phyloP scores from a whole-genome alignment of 2,329 filamentous ascomycete species.

The Geosmithia morbida region DNA sequence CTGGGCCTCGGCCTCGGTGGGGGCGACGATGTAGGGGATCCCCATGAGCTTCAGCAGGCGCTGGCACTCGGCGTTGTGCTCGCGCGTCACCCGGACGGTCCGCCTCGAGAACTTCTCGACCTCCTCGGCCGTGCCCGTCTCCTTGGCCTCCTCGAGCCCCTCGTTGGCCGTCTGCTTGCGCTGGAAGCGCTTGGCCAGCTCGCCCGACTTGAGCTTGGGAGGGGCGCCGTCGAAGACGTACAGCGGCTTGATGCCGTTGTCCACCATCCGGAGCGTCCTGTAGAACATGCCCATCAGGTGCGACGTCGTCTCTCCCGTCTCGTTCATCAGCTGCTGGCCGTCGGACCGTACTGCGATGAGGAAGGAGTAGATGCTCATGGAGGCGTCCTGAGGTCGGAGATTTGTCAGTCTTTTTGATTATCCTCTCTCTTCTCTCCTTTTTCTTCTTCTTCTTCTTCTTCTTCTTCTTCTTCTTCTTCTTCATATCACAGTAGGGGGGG shows the following conservation, averaged over 20 bases:
- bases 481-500: no score
- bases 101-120: constrained; percentile 92
- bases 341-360: constrained; percentile 94
- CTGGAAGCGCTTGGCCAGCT: constrained; percentile 90
- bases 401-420: no score
- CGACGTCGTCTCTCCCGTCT: constrained; percentile 90
- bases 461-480: neutral
- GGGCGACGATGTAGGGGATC: constrained; percentile 85
- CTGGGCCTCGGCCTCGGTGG: constrained; percentile 94
- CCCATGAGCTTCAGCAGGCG: constrained; percentile 87
- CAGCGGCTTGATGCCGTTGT: constrained; percentile 96
- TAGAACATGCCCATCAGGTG: constrained; percentile 99
- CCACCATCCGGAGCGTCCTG: constrained; percentile 91
- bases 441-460: no score
- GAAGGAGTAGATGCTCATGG: constrained; percentile 99
- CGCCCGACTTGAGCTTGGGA: constrained; percentile 93
- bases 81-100: constrained; percentile 86
- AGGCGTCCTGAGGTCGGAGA: constrained; percentile 31
- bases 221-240: constrained; percentile 97
- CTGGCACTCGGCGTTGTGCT: constrained; percentile 95
- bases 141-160: constrained; percentile 85
- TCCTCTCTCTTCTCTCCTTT: no score
- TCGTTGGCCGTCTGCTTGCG: constrained; percentile 88
- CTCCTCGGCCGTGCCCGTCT: constrained; percentile 93
- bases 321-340: constrained; percentile 90